Conservation (phyloP, 208 protist species). For the Wallacemonas collosoma region DNA sequence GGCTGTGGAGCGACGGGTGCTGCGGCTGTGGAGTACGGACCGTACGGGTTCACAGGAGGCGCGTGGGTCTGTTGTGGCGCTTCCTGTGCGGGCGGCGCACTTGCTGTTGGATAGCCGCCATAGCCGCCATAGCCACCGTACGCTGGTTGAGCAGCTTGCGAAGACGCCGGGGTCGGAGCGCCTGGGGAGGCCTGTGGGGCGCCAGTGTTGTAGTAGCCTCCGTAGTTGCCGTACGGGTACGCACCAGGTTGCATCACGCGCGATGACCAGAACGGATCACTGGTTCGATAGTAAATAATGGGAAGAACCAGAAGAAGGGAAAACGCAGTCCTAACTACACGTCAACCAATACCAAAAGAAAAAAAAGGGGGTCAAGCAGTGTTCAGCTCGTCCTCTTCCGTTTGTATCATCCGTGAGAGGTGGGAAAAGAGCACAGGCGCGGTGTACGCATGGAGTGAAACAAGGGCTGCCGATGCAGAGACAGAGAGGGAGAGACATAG, state of each 20-base stretch:
- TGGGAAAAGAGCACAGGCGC: no score
- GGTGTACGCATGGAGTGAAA: no score
- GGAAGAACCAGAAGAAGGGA: conserved; percentile 15
- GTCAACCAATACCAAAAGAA: conserved; percentile 16
- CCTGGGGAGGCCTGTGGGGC: background rate
- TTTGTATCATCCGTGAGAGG: no score
- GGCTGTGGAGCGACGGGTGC: background rate
- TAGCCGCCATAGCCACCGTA: conserved; percentile 33
- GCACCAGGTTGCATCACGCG: background rate
- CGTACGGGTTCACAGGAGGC: background rate
- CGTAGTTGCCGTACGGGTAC: conserved; percentile 16
- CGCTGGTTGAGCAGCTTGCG: conserved; percentile 11
- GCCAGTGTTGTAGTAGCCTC: conserved; percentile 14
- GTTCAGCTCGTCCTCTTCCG: background rate
- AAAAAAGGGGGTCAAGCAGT: conserved; percentile 10
- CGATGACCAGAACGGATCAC: background rate
- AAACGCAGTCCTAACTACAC: conserved; percentile 7
- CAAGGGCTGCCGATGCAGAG: background rate
- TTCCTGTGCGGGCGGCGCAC: conserved; percentile 16
- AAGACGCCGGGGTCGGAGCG: conserved; percentile 16
- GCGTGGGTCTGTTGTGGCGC: background rate
- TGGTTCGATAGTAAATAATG: conserved; percentile 5
- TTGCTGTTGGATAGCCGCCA: conserved; percentile 14
- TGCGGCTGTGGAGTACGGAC: background rate
- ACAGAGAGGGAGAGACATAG: background rate